Base-by-base conservation (phyloP, 2,329 filamentous ascomycete genomes). In the Botryotinia convoluta region DNA sequence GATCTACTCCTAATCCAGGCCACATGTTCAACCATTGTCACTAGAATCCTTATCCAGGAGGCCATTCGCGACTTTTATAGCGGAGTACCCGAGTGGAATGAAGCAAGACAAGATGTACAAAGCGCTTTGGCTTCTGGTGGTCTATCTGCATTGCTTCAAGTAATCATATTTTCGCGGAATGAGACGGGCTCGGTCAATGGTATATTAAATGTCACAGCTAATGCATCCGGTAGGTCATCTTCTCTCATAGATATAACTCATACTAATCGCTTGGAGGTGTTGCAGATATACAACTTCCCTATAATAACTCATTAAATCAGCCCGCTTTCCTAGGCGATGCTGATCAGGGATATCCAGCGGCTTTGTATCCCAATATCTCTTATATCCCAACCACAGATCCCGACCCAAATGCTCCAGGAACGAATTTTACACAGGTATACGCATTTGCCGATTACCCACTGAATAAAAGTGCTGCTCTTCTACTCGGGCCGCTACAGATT, bases 1-100 rank as follows among this genome's bases (percentile, higher is more conserved):
- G 92, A 94, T 80, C 87, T 98, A 72, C 86, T 93, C 69, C 87
- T 97, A 69, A 89, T 97, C 77, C 89, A 94, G 83, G 92, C 92
- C 45, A 91, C 90, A 74, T 92, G 91, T 79, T 86, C 87, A 72
- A 91, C 92, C 72, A 91, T 96, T 62, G 86, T 91, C 10, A 94
- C 93, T 0, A 85, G 90, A 74, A 81, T 91, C 32, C 80, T 91
- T 35, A 82, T 92, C 29, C 90, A 92, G 78, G 73, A 83, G 26
- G 84, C 87, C 8, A 81, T 92, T 45, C 76, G 78, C 69, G 77
- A 81, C 18, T 91, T 87, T 78, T 90, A 88, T 76, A 74, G 78
- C 45, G 87, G 87, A 32, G 91, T 92, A 78, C 83, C 82, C 2
- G 91, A 93, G 76, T 97, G 92, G 90, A 77, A 75, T 0, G 79